Percentiles rank a stretch among this genome's conserved stretches.
Conservation (phyloP, 2,329 filamentous ascomycete genomes). For the Colletotrichum noveboracense region DNA sequence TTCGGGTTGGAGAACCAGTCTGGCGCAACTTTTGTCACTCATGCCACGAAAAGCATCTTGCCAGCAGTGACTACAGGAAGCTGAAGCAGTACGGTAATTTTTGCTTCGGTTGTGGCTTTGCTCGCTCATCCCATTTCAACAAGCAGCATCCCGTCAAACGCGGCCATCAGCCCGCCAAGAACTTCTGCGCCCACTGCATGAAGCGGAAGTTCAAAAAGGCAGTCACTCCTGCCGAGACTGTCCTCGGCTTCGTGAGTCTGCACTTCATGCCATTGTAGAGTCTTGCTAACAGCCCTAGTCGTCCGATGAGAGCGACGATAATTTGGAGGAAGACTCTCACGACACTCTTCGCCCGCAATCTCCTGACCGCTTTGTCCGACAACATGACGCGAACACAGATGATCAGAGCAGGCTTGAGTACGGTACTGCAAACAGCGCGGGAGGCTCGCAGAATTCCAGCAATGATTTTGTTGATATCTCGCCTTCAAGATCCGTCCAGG, state of each 20-base stretch:
- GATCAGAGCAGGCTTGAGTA: background rate
- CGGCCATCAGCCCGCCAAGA: conserved; percentile 30
- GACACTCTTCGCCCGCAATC: background rate
- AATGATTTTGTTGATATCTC: background rate
- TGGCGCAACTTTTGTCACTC: conserved; percentile 22
- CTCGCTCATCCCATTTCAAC: conserved; percentile 40
- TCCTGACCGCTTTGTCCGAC: background rate
- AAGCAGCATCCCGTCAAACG: conserved; percentile 32
- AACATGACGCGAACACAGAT: background rate
- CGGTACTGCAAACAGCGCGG: background rate
- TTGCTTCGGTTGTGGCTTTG: conserved; percentile 40
- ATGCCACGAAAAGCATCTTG: conserved; percentile 13
- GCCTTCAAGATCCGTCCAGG: background rate
- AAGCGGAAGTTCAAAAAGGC: conserved; percentile 14
- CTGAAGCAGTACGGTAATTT: conserved; percentile 19
- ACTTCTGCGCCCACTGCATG: conserved; percentile 40
- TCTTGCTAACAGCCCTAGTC: conserved; percentile 1
- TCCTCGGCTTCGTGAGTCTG: background rate
- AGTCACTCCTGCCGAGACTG: conserved; percentile 2
- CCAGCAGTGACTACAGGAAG: background rate
- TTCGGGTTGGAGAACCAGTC: background rate
- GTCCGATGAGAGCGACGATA: conserved; percentile 7
- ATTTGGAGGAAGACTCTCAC: background rate
- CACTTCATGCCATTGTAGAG: too few relatives aligned
- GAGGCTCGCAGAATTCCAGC: background rate